Evolutionary conservation across 1,284 basidiomycete species (phyloP), one percentile per base, ranked within the genome.

Genomic region (Jaminaea rosea): DNA sequence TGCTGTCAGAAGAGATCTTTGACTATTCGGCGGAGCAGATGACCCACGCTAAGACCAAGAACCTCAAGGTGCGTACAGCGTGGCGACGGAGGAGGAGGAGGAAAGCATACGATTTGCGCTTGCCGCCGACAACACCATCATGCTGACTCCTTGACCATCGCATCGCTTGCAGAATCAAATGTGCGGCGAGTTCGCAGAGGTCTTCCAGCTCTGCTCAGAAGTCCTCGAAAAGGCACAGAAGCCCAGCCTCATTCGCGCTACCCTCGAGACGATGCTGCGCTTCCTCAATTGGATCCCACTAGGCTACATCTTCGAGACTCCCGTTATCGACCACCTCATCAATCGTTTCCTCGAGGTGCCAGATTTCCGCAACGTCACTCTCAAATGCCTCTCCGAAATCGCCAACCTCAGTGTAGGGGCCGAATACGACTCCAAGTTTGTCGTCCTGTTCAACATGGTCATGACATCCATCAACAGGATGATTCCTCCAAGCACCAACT

Each of bases 221-320:
- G 91, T 99, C 29, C 80, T 99, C 41, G 90, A 92, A 72, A 93
- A 96, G 77, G 93, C 94, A n/a, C 85, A 90, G 72, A 98, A 97
- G 79, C 84, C 90, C 2, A 91, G 88, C 26, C 78, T 99, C 53
- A 93, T 98, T 79, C 91, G 84, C 76, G 88, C 88, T 8, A 98
- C 94, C 3, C 79, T 99, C 59, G 93, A 98, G 76, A 98, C 94
- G 0, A 80, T 98, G 37, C 80, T 98, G 55, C 81, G 91, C 53
- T 99, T 99, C 81, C 79, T 99, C 67, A 97, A 97, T 77, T 99
- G 94, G 94, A 98, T 99, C 71, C 94, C 94, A 45, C 79, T 99
- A 42, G 94, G 93, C 24, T 99, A 93, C 76, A 97, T 99, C 66
- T 99, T 98, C 65, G 94, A 98, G 78, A 98, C 94, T 1, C 88